These are phyloP conservation scores for Borovskyia barvae DNA, from an alignment of 208 protist genomes.

Conservation along the genomic window DNA sequence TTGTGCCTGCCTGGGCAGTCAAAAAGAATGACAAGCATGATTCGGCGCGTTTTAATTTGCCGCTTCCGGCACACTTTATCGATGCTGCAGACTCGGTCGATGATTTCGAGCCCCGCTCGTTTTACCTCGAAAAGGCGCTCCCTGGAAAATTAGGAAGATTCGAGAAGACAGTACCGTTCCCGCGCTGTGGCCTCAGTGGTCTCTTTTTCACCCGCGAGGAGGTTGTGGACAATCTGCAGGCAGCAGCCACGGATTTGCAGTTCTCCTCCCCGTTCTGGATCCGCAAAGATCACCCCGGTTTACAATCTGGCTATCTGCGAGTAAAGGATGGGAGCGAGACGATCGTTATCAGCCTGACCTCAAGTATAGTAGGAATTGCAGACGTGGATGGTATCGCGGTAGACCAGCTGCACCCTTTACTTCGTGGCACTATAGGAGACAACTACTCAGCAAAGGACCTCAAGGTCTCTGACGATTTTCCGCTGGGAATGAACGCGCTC, in stretches of 20 bases:
- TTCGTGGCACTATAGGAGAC: constrained; percentile 18
- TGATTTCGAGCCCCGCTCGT: constrained; percentile 56
- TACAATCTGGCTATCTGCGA: constrained; percentile 62
- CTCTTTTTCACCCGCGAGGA: constrained; percentile 86
- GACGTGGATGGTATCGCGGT: constrained; percentile 48
- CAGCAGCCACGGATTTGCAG: constrained; percentile 59
- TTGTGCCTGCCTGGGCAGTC: constrained; percentile 51
- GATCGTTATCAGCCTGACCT: constrained; percentile 77
- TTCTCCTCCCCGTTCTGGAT: constrained; percentile 90
- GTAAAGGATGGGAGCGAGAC: constrained; percentile 76
- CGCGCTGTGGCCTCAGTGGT: constrained; percentile 74
- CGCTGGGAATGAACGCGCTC: constrained; percentile 81
- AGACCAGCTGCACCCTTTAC: constrained; percentile 50
- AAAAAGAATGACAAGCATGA: constrained; percentile 15
- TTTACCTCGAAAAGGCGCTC: constrained; percentile 56
- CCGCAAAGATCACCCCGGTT: constrained; percentile 48
- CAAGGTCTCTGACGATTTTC: constrained; percentile 30
- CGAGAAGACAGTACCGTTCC: constrained; percentile 1
- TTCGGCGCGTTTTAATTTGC: constrained; percentile 42
- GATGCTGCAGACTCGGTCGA: constrained; percentile 37
- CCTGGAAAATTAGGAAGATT: not conserved
- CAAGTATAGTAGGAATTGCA: constrained; percentile 54
- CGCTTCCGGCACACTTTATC: constrained; percentile 77
- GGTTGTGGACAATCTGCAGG: constrained; percentile 87
- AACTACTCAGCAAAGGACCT: not conserved